Evolutionary conservation across 2,329 filamentous ascomycete genomes (phyloP), one percentile per base, ranked within the genome.

Genomic region (Rosellinia necatrix): DNA sequence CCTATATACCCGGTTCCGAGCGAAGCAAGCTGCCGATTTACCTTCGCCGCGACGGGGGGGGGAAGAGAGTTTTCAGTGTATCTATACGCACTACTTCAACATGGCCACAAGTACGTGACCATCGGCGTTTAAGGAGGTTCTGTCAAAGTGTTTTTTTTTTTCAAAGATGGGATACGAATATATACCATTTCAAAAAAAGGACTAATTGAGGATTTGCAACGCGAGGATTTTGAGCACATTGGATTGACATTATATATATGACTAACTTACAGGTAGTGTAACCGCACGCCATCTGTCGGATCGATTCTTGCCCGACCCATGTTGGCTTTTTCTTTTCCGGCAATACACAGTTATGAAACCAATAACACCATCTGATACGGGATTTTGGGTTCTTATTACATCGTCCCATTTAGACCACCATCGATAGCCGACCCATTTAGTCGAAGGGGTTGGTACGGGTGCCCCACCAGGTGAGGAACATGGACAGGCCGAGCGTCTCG

Each of bases 401-500:
- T 58, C 34, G 32, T 53, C 37, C n/a, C 53, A 7, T 47, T 53
- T 37, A 32, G 32, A 53, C 42, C n/a, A 17, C 15, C 34, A 13
- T 22, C 41, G 12, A 53, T 29, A 24, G 1, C n/a, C 38, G 22
- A 10, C 15, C 19, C 12, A 17, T 70, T 82, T 89, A 92, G 71
- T 92, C 86, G 76, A 96, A 96, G 59, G 91, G 91, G 81, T 92
- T 93, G 78, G 91, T 94, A 72, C 90, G 88, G 70, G 93, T 97
- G 70, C 93, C 93, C 93, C 93, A 97, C 89, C 91, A 97, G 72
- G 91, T 96, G 68, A 97, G 82, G 84, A 97, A 91, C 70, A 96
- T 74, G 62, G 89, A 92, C 56, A 97, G 84, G 63, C 93, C 94
- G 58, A 97, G 85, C 3, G 94, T 97, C 85, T 97, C 94, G 67